These are phyloP conservation scores for Meyerozyma smithsonii DNA, from an alignment of 1,139 yeast species.

Conservation along the genomic window DNA sequence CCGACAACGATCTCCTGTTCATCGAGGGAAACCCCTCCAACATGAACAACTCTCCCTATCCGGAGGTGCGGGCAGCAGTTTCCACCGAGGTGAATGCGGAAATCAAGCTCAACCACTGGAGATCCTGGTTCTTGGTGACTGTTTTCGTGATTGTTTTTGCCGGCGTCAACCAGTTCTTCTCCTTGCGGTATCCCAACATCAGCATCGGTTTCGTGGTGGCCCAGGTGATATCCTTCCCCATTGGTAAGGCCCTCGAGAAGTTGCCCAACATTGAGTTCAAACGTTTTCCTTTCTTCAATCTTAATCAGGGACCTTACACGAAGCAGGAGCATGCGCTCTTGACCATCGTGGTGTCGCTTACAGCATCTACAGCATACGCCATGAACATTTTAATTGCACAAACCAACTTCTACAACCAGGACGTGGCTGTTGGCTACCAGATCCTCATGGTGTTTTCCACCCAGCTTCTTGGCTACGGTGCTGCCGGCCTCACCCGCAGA, in stretches of 20 bases:
- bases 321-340: constrained; percentile 7
- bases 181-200: constrained; percentile 20
- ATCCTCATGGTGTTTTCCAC: constrained; percentile 10
- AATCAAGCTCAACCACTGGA: constrained; percentile 15
- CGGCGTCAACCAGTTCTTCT: constrained; percentile 22
- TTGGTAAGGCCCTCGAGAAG: constrained; percentile 16
- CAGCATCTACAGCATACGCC: constrained; percentile 15
- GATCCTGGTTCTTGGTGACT: constrained; percentile 14
- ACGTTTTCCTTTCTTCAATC: constrained; percentile 17
- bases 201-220: constrained; percentile 20
- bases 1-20: not conserved
- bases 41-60: constrained; percentile 21
- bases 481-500: constrained; percentile 18
- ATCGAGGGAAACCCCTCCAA: constrained; percentile 25
- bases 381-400: constrained; percentile 16
- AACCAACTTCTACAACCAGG: constrained; percentile 11
- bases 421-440: constrained; percentile 9
- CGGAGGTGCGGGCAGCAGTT: constrained; percentile 19
- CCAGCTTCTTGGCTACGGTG: constrained; percentile 20
- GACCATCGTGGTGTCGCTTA: constrained; percentile 13
- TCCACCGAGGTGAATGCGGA: constrained; percentile 11
- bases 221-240: constrained; percentile 20
- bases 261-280: constrained; percentile 21
- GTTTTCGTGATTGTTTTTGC: constrained; percentile 17
- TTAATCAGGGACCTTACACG: constrained; percentile 32